Evolutionary conservation across 2,329 filamentous ascomycete species (phyloP), one percentile per base, ranked within the genome.

Genomic region (Fusarium penzigii): DNA sequence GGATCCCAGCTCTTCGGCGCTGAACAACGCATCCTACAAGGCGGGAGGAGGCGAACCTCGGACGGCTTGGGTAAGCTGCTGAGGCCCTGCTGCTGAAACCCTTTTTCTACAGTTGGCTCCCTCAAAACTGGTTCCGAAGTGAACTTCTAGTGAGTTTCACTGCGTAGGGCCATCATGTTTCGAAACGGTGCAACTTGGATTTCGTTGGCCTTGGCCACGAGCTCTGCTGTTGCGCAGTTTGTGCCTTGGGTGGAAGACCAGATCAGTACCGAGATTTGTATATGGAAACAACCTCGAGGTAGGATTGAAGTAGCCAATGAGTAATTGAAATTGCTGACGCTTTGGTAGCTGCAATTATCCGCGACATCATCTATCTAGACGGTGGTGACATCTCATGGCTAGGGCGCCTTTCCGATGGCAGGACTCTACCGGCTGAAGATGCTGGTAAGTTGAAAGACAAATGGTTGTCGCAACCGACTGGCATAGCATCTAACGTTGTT

Each of bases 281-380:
- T 67, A 44, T 88, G 86, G 86, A 47, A 65, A 45, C 70, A 75
- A 59, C 71, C 72, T 13, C 70, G 75, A 72, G 75, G 75, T 76
- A 62, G 53, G 64, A 49, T 39, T n/a, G 42, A 38, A 32, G 39
- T 25, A 11, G 42, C 17, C n/a, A n/a, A 9, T 17, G 14, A 16
- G 6, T 34, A 14, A 40, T 17, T n/a, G 10, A 44, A 34, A 36
- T 36, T 10, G 50, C 64, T 72, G 48, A 70, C 56, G 36, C 32
- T 40, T 12, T 14, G 36, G 46, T 60, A 86, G 85, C 78, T 55
- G 78, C 79, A 38, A 69, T 85, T 3, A 69, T 88, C 36, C 78
- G 78, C 40, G 84, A 89, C 60, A 84, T 78, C 2, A 70, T 88
- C 14, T 89, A 87, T 63, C 67, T 89, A 17, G 85, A 89, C 65